Evolutionary conservation across 129 eudicot species (phyloP), one percentile per base, ranked within the genome.

Genomic region (Escallonia rubra): DNA sequence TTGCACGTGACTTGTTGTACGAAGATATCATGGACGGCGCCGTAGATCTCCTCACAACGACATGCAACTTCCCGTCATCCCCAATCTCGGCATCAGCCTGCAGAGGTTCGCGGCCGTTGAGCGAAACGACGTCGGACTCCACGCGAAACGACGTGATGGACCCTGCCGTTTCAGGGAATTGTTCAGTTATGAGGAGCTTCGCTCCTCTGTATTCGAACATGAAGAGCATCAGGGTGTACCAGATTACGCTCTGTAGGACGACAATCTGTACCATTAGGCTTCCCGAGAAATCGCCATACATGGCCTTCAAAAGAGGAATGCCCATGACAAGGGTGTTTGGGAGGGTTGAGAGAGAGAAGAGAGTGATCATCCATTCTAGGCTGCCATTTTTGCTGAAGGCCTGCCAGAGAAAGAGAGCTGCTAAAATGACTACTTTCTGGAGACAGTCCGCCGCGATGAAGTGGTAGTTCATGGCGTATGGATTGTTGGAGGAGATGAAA

Each of bases 321-420:
- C 98, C 98, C 98, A 92, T 92, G 47, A 92, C 98, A 3, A 92
- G 83, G 16, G 98, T 92, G 79, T 92, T 92, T 1, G 98, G 98
- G 11, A 88, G 85, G 0, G 98, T 88, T 1, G 98, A 92, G 41
- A 92, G 85, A 14, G 98, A 92, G 72, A 92, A 92, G 11, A 92
- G 79, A 0, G 98, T 92, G 65, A 92, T 92, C 89, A 88, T 74
- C 98, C 98, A 92, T 50, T 92, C 98, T 6, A 86, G 74, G 71
- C 81, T 85, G 13, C 91, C 95, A 3, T 72, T 88, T 69, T 84
- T 86, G 16, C 81, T 77, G 8, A 92, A 62, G 57, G 85, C 72
- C 34, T 88, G 96, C 98, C 98, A 92, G 2, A 88, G 3, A 68
- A 86, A 83, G 5, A 92, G 89, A 9, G 98, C 91, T 0, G 41